These are phyloP conservation scores for Russula sp. DNA, from an alignment of 768 basidiomycete genomes.

Conservation along the genomic window DNA sequence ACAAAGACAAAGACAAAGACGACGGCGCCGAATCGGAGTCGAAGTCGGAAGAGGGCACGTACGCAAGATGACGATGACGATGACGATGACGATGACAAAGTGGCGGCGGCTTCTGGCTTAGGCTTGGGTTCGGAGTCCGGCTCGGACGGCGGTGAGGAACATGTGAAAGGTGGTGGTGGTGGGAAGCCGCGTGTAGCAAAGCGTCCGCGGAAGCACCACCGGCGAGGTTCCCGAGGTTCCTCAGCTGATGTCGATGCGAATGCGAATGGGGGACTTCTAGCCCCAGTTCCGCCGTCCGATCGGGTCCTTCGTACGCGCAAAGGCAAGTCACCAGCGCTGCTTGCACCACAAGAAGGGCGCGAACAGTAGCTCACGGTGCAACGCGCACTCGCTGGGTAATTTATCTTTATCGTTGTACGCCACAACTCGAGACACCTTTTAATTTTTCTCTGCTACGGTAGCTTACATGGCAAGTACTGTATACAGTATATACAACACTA, in stretches of 20 bases:
- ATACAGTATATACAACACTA: background rate
- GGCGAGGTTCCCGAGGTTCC: conserved; percentile 28
- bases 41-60: conserved; percentile 1
- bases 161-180: too few relatives aligned
- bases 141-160: background rate
- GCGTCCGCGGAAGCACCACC: conserved; percentile 21
- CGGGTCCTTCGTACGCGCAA: conserved; percentile 28
- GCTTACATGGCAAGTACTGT: background rate
- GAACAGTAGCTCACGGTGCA: conserved; percentile 25
- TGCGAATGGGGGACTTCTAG: conserved; percentile 29
- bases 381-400: conserved; percentile 15
- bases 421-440: background rate
- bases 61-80: background rate
- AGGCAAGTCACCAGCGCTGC: conserved; percentile 15
- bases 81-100: too few relatives aligned
- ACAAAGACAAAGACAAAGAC: background rate
- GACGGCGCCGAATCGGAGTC: background rate
- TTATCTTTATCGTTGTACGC: background rate
- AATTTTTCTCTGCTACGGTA: background rate
- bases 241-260: conserved; percentile 31
- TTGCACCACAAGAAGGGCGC: conserved; percentile 13
- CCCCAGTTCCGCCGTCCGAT: conserved; percentile 19
- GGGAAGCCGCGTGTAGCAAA: background rate
- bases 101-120: background rate
- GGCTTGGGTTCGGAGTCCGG: background rate